Evolutionary conservation across 2,329 filamentous ascomycete species (phyloP), one percentile per base, ranked within the genome.

Genomic region (Arthroderma uncinatum): DNA sequence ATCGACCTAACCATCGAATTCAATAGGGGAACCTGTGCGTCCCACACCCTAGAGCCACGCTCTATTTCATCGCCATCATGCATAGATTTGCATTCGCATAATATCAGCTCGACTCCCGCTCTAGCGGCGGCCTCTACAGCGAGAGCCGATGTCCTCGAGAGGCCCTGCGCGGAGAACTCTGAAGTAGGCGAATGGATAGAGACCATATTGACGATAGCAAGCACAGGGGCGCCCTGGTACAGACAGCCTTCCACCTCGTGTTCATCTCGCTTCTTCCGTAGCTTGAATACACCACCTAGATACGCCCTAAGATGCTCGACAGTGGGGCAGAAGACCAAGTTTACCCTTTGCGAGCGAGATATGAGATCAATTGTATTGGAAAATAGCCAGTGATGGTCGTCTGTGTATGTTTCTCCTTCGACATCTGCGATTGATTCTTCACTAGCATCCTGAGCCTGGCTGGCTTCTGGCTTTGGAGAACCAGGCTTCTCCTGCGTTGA

Each of bases 221-320:
- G 63, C n/a, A 70, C 55, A 12, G 64, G 63, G n/a, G 57, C 61
- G 16, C 53, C 53, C 25, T 23, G 58, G 48, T n/a, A 21, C 34
- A 55, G 23, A 42, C 10, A 48, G 19, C 14, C 50, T 5, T 25
- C 54, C 23, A 2, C 57, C 23, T 25, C 40, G 8, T 47, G 37
- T 33, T n/a, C 33, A 42, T 33, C n/a, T 36, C 6, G 40, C 4
- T 21, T 25, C 40, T 40, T 57, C 47, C 4, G 44, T 25, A 36
- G 47, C 50, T 28, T 12, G 36, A 54, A 54, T 53, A 14, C 4
- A 33, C 37, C 77, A 9, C 47, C 47, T 16, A 96, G 77, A 65
- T 85, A 88, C 36, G 88, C 88, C 56, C 89, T 84, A 5, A 95
- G 79, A 68, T 87, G 84, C 21, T 86, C 83, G 56, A 93, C 79